Evolutionary conservation across 1,284 basidiomycete genomes (phyloP).

Genomic region (Melampsora americana): DNA sequence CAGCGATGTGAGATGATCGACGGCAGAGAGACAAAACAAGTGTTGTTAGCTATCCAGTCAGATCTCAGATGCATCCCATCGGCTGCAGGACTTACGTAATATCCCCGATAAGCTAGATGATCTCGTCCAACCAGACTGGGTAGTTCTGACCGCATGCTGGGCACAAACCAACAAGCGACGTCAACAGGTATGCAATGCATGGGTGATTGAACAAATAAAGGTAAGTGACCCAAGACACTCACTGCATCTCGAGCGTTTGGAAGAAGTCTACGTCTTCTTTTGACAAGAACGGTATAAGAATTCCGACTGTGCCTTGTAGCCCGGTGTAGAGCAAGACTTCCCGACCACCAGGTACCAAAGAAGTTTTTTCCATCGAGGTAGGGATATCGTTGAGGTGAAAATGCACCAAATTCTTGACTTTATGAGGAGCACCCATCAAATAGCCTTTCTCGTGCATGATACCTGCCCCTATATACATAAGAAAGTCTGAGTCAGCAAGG

Average conservation of each 20-base stretch:
- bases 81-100: constrained; percentile 56
- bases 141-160: constrained; percentile 35
- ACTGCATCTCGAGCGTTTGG: constrained; percentile 75
- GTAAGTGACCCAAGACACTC: constrained; percentile 35
- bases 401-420: constrained; percentile 80
- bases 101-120: constrained; percentile 52
- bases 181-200: neutral
- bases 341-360: constrained; percentile 88
- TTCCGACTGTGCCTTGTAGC: constrained; percentile 86
- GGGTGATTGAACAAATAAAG: neutral
- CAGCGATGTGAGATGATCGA: neutral
- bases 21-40: neutral
- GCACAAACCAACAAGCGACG: neutral
- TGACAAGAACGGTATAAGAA: constrained; percentile 88
- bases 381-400: constrained; percentile 92
- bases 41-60: neutral
- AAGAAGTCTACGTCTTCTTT: constrained; percentile 98
- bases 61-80: constrained; percentile 66
- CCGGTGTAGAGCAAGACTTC: constrained; percentile 92
- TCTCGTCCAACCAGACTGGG: constrained; percentile 51
- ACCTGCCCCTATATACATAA: constrained; percentile 60
- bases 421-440: constrained; percentile 93
- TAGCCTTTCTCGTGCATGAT: constrained; percentile 91
- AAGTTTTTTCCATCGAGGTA: constrained; percentile 80
- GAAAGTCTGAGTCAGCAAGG: neutral